A percentile compares a stretch with the other conserved stretches of the same genome.
phyloP scores from a whole-genome alignment of 257 asterid genomes.

The Coffea canephora region DNA sequence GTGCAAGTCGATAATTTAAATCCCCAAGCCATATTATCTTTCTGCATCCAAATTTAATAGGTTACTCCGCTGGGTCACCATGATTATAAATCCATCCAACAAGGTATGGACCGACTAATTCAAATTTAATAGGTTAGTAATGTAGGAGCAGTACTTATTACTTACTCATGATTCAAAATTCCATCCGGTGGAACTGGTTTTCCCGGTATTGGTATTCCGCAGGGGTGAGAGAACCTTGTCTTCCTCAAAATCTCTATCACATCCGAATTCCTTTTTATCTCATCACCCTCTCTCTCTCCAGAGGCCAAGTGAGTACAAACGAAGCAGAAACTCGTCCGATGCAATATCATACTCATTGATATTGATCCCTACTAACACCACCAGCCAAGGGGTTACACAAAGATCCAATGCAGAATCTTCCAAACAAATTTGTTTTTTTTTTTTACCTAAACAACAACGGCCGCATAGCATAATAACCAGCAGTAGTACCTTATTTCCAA shows the following conservation, averaged over 20 bases:
- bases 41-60: slow-evolving; percentile 28
- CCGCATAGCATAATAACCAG: neutral
- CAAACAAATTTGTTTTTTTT: too few relatives aligned
- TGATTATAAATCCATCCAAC: too few relatives aligned
- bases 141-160: neutral
- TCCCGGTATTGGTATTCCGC: slow-evolving; percentile 18
- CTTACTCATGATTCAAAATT: slow-evolving; percentile 76
- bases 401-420: neutral
- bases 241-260: slow-evolving; percentile 63
- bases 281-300: slow-evolving; percentile 72
- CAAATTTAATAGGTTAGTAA: too few relatives aligned
- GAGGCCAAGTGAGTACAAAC: slow-evolving; percentile 90
- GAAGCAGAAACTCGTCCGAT: slow-evolving; percentile 54
- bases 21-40: slow-evolving; percentile 89
- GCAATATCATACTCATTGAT: slow-evolving; percentile 70
- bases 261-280: slow-evolving; percentile 56
- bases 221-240: slow-evolving; percentile 49
- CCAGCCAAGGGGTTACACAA: neutral
- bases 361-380: slow-evolving; percentile 52
- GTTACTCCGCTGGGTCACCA: neutral
- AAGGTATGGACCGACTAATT: too few relatives aligned
- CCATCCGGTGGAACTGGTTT: slow-evolving; percentile 31
- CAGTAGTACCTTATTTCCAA: slow-evolving; percentile 68
- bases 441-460: neutral
- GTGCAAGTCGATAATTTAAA: slow-evolving; percentile 74